A percentile compares a stretch with the other conserved stretches of the same genome.
These are phyloP conservation scores for Telfairia occidentalis DNA, from an alignment of 331 rosid genomes.

Conservation along the genomic window DNA sequence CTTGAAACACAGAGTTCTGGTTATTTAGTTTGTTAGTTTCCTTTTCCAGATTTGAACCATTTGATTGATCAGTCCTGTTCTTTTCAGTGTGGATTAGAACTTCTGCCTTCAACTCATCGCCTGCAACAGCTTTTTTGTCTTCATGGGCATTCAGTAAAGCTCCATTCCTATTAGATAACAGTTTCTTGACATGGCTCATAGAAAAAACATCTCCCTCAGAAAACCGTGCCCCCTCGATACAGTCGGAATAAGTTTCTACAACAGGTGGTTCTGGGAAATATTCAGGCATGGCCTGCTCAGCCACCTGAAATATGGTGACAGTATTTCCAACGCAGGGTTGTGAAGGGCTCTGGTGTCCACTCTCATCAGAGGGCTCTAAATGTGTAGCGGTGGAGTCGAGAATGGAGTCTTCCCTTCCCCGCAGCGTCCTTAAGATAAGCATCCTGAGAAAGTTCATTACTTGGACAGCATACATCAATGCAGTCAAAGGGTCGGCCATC, in stretches of 20 bases:
- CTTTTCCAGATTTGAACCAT: constrained; percentile 30
- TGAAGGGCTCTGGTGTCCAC: constrained; percentile 33
- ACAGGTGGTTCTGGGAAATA: constrained; percentile 21
- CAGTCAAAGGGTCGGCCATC: constrained; percentile 90
- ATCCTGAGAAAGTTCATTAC: constrained; percentile 89
- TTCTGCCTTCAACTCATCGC: constrained; percentile 31
- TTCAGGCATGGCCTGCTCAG: constrained; percentile 14
- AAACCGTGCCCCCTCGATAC: constrained; percentile 15
- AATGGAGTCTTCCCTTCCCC: constrained; percentile 50
- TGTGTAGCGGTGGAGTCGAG: constrained; percentile 31
- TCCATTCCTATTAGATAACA: background rate
- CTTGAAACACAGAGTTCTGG: constrained; percentile 24
- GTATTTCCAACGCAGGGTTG: constrained; percentile 29
- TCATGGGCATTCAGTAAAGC: background rate
- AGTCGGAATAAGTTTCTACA: constrained; percentile 22
- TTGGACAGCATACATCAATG: constrained; percentile 90
- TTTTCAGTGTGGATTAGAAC: constrained; percentile 13
- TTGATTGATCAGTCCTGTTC: constrained; percentile 30
- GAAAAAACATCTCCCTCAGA: constrained; percentile 11
- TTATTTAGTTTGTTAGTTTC: constrained; percentile 29
- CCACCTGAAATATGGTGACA: constrained; percentile 26
- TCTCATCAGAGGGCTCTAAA: constrained; percentile 41
- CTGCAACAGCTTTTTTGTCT: constrained; percentile 25
- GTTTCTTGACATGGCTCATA: background rate
- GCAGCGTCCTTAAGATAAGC: constrained; percentile 47